Conservation (phyloP, 192 early-diverging fungal genomes). For the Kappamyces sp. region DNA sequence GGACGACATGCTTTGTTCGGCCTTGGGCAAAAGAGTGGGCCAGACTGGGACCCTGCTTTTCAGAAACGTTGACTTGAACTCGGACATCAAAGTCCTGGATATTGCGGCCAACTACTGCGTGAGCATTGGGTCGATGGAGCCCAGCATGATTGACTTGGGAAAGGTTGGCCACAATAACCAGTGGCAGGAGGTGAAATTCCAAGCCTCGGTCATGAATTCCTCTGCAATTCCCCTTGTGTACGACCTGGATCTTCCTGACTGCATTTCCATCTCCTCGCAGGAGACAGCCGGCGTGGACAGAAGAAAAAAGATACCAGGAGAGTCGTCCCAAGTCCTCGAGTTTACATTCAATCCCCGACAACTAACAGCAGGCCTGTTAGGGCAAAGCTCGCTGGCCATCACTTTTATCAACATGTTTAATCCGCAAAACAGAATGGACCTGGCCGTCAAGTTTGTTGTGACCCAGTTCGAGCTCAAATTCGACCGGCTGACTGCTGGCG, state of each 20-base stretch:
- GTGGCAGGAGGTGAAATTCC: conserved; percentile 56
- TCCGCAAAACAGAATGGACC: conserved; percentile 47
- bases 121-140: conserved; percentile 50
- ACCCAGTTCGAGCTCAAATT: conserved; percentile 70
- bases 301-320: conserved; percentile 17
- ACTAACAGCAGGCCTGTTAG: conserved; percentile 45
- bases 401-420: conserved; percentile 61
- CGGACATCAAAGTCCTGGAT: conserved; percentile 56
- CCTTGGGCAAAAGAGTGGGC: conserved; percentile 51
- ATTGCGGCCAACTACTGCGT: conserved; percentile 55
- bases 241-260: conserved; percentile 43
- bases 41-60: conserved; percentile 57
- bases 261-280: conserved; percentile 36
- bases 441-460: conserved; percentile 49
- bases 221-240: conserved; percentile 61
- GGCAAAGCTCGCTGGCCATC: conserved; percentile 45
- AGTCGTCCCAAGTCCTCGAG: conserved; percentile 38
- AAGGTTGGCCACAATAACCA: conserved; percentile 72
- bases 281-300: not conserved
- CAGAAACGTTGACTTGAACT: conserved; percentile 41
- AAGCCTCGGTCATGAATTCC: conserved; percentile 58
- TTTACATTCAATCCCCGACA: conserved; percentile 58
- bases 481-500: conserved; percentile 62
- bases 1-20: conserved; percentile 22
- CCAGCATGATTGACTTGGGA: conserved; percentile 58